Conservation (phyloP, 108 stramenopile species). For the Nitzschia sp. region DNA sequence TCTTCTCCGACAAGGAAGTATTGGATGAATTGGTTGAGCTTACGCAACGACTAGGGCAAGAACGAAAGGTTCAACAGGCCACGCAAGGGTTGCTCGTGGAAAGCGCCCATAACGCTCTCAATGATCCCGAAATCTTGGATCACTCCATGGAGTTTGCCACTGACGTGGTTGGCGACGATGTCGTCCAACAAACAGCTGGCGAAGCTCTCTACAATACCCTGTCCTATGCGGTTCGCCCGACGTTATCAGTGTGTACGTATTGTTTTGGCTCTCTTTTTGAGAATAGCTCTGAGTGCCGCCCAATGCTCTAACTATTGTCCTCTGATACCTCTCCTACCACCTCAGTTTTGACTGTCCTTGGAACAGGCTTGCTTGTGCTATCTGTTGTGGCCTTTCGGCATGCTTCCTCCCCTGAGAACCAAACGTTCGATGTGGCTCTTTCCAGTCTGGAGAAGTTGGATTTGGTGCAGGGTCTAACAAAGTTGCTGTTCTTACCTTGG, state of each 20-base stretch:
- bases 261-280: no score
- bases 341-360: conserved; percentile 30
- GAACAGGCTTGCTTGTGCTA: conserved; percentile 31
- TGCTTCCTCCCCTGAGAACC: conserved; percentile 13
- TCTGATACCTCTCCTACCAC: neutral
- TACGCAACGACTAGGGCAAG: conserved; percentile 65
- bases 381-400: conserved; percentile 35
- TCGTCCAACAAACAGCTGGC: conserved; percentile 80
- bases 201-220: conserved; percentile 83
- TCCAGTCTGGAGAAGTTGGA: conserved; percentile 15
- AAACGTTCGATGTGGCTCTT: conserved; percentile 25
- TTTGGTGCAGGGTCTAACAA: conserved; percentile 17
- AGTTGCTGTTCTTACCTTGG: conserved; percentile 29
- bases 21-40: conserved; percentile 64
- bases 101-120: conserved; percentile 76
- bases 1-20: conserved; percentile 74
- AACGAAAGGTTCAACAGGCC: conserved; percentile 53
- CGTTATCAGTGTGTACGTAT: conserved; percentile 39
- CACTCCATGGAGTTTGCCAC: conserved; percentile 91
- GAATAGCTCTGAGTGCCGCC: no score
- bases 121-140: conserved; percentile 84
- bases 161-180: conserved; percentile 85
- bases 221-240: conserved; percentile 77
- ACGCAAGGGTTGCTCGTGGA: conserved; percentile 69
- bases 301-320: neutral